These are phyloP conservation scores for Hyphopichia burtonii DNA, from an alignment of 1,139 yeast species.

Conservation along the genomic window DNA sequence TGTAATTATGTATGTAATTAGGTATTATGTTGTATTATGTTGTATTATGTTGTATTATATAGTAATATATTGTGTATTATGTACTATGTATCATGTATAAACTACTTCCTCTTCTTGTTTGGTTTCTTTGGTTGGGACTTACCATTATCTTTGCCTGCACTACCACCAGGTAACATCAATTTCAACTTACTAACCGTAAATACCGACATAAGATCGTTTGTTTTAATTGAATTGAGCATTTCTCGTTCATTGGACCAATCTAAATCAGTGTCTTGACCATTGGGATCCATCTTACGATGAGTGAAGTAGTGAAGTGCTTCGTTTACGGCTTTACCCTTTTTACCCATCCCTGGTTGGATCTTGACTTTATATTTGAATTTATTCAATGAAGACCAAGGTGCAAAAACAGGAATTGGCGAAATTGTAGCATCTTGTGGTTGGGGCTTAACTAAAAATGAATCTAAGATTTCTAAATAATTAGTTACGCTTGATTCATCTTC, in stretches of 20 bases:
- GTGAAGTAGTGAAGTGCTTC: slow-evolving; percentile 65
- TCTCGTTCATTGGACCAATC: slow-evolving; percentile 78
- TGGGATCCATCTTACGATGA: slow-evolving; percentile 53
- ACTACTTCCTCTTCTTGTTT: neutral
- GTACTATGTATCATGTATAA: too few relatives aligned
- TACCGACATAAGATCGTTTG: slow-evolving; percentile 41
- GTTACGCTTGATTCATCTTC: slow-evolving; percentile 32
- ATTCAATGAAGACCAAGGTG: slow-evolving; percentile 82
- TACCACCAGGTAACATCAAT: slow-evolving; percentile 33
- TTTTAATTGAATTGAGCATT: slow-evolving; percentile 54
- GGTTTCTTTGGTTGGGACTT: neutral
- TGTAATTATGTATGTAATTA: too few relatives aligned
- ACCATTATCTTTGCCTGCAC: slow-evolving; percentile 4
- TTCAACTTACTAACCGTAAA: slow-evolving; percentile 43
- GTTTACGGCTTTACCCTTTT: slow-evolving; percentile 82
- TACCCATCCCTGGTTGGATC: slow-evolving; percentile 80
- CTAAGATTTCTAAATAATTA: slow-evolving; percentile 40
- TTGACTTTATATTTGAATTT: slow-evolving; percentile 82
- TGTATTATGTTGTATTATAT: too few relatives aligned
- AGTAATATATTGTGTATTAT: too few relatives aligned
- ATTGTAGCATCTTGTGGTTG: slow-evolving; percentile 40
- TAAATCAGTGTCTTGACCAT: slow-evolving; percentile 48
- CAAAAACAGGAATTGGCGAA: slow-evolving; percentile 83
- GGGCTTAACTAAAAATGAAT: slow-evolving; percentile 43
- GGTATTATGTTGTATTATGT: too few relatives aligned